A percentile compares a stretch with the other conserved stretches of the same genome.
phyloP scores from a whole-genome alignment of 2,329 filamentous ascomycete genomes.

The Annulohypoxylon truncatum region DNA sequence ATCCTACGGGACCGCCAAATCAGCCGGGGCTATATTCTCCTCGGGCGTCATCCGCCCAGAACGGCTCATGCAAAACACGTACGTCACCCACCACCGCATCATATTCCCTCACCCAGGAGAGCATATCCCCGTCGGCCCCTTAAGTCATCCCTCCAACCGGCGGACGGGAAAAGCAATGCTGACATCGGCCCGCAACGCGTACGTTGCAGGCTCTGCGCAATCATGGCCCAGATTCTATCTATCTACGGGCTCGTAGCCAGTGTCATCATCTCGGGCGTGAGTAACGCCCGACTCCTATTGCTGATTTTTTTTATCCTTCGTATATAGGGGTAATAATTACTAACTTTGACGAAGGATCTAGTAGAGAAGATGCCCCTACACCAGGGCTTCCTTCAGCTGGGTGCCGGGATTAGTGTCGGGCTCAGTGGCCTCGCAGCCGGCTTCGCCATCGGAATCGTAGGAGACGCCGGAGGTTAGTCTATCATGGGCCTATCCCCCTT shows the following conservation, averaged over 20 bases:
- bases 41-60: constrained; percentile 59
- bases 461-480: constrained; percentile 57
- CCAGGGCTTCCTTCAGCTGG: constrained; percentile 58
- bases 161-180: constrained; percentile 4
- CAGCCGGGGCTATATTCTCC: constrained; percentile 65
- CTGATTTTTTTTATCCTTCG: background rate
- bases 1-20: constrained; percentile 98
- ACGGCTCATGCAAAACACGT: constrained; percentile 58
- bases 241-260: constrained; percentile 60
- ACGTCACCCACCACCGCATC: constrained; percentile 9
- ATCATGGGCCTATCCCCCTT: background rate
- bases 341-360: constrained; percentile 42
- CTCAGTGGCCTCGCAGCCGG: constrained; percentile 60
- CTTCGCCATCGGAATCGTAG: constrained; percentile 60
- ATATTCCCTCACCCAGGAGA: background rate
- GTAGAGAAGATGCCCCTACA: constrained; percentile 57
- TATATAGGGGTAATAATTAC: background rate
- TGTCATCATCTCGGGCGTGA: constrained; percentile 56
- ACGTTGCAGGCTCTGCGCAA: constrained; percentile 52
- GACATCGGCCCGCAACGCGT: constrained; percentile 9
- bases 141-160: background rate
- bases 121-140: background rate
- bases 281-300: background rate
- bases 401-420: constrained; percentile 58
- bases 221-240: constrained; percentile 62